A percentile compares a stretch with the other conserved stretches of the same genome.
Conservation (phyloP, 2,329 filamentous ascomycete species). For the Cylindrodendrum hubeiense region DNA sequence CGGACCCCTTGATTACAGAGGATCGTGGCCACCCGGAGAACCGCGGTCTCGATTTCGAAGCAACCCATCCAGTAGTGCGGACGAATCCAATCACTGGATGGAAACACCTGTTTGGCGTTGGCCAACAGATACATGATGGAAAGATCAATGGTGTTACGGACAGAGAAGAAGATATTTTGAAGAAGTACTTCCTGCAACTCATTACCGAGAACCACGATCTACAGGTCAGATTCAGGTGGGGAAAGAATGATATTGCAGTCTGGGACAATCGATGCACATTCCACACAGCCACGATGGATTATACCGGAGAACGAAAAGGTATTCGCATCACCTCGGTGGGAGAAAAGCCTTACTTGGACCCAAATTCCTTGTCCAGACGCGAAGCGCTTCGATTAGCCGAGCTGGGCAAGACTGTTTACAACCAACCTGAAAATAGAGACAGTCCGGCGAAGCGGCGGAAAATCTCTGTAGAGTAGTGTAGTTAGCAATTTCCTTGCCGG, state of each 20-base stretch:
- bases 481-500: too few relatives aligned
- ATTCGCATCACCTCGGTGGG: conserved; percentile 20
- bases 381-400: too few relatives aligned
- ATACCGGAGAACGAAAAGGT: conserved; percentile 21
- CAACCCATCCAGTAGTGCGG: conserved; percentile 23
- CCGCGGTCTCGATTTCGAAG: conserved; percentile 26
- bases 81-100: conserved; percentile 31
- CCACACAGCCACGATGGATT: conserved; percentile 32
- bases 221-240: not conserved
- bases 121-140: conserved; percentile 13
- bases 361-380: conserved; percentile 7
- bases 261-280: conserved; percentile 28
- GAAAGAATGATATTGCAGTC: conserved; percentile 10
- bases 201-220: conserved; percentile 15
- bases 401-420: too few relatives aligned
- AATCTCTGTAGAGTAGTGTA: too few relatives aligned
- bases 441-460: too few relatives aligned
- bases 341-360: conserved; percentile 25
- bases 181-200: conserved; percentile 15
- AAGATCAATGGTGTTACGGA: conserved; percentile 21
- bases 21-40: conserved; percentile 27
- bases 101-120: conserved; percentile 29
- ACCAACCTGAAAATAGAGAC: too few relatives aligned
- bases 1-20: conserved; percentile 19
- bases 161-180: conserved; percentile 18